phyloP scores from a whole-genome alignment of 129 eudicot species.

The Escallonia rubra region DNA sequence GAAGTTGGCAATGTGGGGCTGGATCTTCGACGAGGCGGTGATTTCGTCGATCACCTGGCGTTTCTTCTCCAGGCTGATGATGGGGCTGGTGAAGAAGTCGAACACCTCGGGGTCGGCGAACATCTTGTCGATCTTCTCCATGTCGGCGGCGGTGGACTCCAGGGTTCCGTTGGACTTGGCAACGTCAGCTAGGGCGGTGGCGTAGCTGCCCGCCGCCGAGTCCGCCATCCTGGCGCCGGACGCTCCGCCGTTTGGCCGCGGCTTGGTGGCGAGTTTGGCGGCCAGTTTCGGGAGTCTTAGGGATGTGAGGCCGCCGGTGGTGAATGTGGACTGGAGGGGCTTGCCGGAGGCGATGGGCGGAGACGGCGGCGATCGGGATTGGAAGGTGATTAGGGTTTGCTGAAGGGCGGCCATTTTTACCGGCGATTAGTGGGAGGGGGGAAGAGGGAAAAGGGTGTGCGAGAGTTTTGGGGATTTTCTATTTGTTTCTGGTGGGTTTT shows the following conservation, averaged over 20 bases:
- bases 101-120: slow-evolving; percentile 34
- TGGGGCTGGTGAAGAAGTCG: slow-evolving; percentile 51
- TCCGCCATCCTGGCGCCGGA: slow-evolving; percentile 42
- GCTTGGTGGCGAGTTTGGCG: slow-evolving; percentile 30
- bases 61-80: slow-evolving; percentile 38
- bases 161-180: slow-evolving; percentile 56
- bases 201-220: slow-evolving; percentile 64
- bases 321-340: slow-evolving; percentile 23
- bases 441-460: not conserved
- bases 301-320: slow-evolving; percentile 16
- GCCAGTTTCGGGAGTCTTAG: slow-evolving; percentile 33
- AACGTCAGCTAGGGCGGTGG: slow-evolving; percentile 64
- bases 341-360: slow-evolving; percentile 8
- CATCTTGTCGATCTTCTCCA: slow-evolving; percentile 37
- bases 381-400: slow-evolving; percentile 49
- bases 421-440: slow-evolving; percentile 8
- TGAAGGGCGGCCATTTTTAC: slow-evolving; percentile 41
- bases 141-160: slow-evolving; percentile 40
- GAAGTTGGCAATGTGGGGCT: slow-evolving; percentile 55
- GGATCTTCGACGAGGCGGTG: slow-evolving; percentile 28
- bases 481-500: slow-evolving; percentile 14
- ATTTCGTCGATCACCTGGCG: slow-evolving; percentile 47
- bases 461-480: slow-evolving; percentile 6
- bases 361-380: slow-evolving; percentile 34
- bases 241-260: slow-evolving; percentile 39